Conservation (phyloP, 179 eudicot genomes). For the Spergularia azorica region DNA sequence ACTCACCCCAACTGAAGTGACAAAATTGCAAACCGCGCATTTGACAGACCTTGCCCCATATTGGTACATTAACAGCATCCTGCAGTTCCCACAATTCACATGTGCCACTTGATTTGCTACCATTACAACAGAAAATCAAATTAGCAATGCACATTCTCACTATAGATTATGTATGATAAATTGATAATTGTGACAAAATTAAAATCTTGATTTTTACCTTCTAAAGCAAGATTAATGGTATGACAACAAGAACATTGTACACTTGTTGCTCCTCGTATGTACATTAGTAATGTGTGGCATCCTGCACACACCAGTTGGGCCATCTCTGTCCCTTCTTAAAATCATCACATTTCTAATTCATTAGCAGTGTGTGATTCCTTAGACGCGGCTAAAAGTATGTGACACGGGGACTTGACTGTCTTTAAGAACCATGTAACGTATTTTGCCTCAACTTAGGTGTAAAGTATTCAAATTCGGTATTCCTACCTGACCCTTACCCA, state of each 20-base stretch:
- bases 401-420: too few relatives aligned
- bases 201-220: constrained; percentile 42
- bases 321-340: constrained; percentile 86
- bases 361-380: too few relatives aligned
- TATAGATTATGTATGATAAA: too few relatives aligned
- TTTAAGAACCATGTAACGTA: too few relatives aligned
- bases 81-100: constrained; percentile 90
- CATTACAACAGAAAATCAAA: neutral
- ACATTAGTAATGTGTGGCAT: constrained; percentile 88
- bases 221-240: constrained; percentile 75
- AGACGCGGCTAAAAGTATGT: too few relatives aligned
- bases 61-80: constrained; percentile 88
- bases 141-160: too few relatives aligned
- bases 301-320: constrained; percentile 93
- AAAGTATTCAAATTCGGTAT: too few relatives aligned
- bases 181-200: too few relatives aligned
- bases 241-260: constrained; percentile 94
- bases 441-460: too few relatives aligned
- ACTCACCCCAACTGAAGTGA: constrained; percentile 79
- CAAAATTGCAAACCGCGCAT: constrained; percentile 92
- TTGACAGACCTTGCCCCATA: constrained; percentile 93
- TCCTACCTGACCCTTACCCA: too few relatives aligned
- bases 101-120: constrained; percentile 95
- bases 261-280: constrained; percentile 88
- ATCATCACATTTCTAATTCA: neutral